Percentiles rank a stretch among this genome's conserved stretches.
Evolutionary conservation across 2,329 filamentous ascomycete genomes (phyloP).

Genomic region (Colletotrichum sp.): DNA sequence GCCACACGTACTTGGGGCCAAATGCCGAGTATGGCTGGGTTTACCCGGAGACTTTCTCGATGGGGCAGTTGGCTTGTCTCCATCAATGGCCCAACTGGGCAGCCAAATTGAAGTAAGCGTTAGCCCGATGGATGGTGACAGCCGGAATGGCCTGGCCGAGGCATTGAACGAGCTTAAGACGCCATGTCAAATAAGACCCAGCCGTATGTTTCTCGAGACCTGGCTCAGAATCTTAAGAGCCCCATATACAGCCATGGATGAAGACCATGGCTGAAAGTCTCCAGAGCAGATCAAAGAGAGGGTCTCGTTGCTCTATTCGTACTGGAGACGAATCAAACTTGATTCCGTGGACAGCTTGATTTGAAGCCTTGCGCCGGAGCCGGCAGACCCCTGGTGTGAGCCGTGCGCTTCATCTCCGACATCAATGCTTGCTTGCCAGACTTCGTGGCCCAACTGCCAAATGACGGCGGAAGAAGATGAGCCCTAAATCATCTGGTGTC

Average conservation of each 20-base stretch:
- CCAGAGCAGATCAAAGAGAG: not conserved
- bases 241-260: not conserved
- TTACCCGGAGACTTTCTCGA: conserved; percentile 4
- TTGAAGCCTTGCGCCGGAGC: conserved; percentile 2
- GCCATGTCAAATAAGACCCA: not conserved
- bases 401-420: conserved; percentile 41
- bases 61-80: conserved; percentile 8
- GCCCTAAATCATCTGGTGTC: not conserved
- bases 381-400: conserved; percentile 22
- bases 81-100: conserved; percentile 3
- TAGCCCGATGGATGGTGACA: not conserved
- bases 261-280: not conserved
- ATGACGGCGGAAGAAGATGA: not conserved
- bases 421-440: conserved; percentile 31
- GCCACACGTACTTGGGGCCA: not conserved
- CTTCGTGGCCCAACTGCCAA: not conserved
- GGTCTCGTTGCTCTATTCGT: not conserved
- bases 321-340: not conserved
- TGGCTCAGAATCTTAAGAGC: not conserved
- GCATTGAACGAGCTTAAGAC: not conserved
- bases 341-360: not conserved
- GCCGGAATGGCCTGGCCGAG: not conserved
- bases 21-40: conserved; percentile 15
- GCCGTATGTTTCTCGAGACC: not conserved
- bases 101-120: not conserved